Base-by-base conservation (phyloP, 75 land plant species). In the Picea glauca region DNA sequence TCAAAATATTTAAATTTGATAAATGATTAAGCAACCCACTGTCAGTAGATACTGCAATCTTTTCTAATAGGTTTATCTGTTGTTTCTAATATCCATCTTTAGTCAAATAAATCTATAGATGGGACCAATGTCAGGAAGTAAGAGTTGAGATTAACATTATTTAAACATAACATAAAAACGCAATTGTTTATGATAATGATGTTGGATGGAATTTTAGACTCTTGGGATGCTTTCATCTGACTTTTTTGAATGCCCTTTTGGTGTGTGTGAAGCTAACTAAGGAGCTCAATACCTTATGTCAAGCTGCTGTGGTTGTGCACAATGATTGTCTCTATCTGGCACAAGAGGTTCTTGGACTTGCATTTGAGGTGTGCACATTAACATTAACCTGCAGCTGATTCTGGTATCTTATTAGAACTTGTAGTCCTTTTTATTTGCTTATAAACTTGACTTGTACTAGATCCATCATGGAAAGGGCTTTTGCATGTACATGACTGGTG, bases 271-370 rank as follows among this genome's bases (percentile, higher is more conserved):
- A 96, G 99, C 88, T 96, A 81, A 92, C 82, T 72, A 89, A 84
- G 81, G 92, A 94, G 83, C 84, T 96, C 18, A 79, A 90, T 33
- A 84, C 79, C 38, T 80, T 96, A 72, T 92, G 88, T 60, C 91
- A 90, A 82, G 93, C 83, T 64, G 96, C 99, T 68, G 81, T 88
- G 40, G 78, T 97, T 9, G 79, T 90, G 60, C 95, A 97, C 81
- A 97, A 95, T 81, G 99, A 97, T 76, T 95, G 94, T 78, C 83
- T 88, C 60, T 91, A 94, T 82, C 67, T 97, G 77, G 93, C 98
- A 50, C 89, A 94, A 60, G 95, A 97, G 83, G 85, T 90, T 60
- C 84, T 92, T 80, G 91, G 85, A 32, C 91, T 96, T 83, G 86
- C 88, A 18, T 94, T 90, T 88, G 90, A 94, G 99, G 99, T 96